phyloP scores from a whole-genome alignment of 139 green algal genomes.

The Auxenochlorella pyrenoidosa region DNA sequence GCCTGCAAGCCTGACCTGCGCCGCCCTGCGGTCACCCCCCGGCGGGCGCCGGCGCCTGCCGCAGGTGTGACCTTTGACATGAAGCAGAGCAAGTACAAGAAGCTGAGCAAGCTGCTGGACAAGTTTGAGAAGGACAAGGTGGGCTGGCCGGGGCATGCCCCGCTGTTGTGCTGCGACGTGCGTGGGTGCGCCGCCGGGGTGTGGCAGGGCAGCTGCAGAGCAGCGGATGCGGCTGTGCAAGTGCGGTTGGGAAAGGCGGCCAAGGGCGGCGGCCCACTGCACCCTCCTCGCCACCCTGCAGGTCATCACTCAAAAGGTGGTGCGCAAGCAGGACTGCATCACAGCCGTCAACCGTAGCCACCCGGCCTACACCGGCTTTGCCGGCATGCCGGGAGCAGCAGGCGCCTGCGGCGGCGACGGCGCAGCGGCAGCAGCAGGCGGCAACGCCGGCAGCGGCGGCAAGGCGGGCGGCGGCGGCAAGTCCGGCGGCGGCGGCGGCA shows the following conservation, averaged over 20 bases:
- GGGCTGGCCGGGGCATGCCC: not conserved
- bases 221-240: too few relatives aligned
- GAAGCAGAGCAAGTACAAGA: conserved; percentile 54
- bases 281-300: not conserved
- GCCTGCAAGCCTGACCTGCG: not conserved
- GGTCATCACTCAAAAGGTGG: conserved; percentile 44
- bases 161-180: too few relatives aligned
- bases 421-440: not conserved
- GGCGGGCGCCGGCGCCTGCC: not conserved
- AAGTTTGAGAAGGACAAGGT: conserved; percentile 49
- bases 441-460: not conserved
- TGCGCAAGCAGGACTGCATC: conserved; percentile 53
- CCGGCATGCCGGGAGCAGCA: not conserved
- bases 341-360: conserved; percentile 34
- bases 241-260: too few relatives aligned
- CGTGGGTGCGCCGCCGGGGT: too few relatives aligned
- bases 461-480: not conserved
- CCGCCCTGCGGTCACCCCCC: not conserved
- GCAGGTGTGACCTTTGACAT: conserved; percentile 44
- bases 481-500: not conserved
- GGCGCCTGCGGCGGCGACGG: conserved; percentile 9
- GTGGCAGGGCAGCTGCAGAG: too few relatives aligned
- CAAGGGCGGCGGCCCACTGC: too few relatives aligned
- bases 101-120: conserved; percentile 53
- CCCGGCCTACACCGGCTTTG: conserved; percentile 20